Percentiles rank a stretch among this genome's conserved stretches.
These are phyloP conservation scores for Leucocoprinus gongylophorus DNA, from an alignment of 1,284 basidiomycete species.

Conservation along the genomic window DNA sequence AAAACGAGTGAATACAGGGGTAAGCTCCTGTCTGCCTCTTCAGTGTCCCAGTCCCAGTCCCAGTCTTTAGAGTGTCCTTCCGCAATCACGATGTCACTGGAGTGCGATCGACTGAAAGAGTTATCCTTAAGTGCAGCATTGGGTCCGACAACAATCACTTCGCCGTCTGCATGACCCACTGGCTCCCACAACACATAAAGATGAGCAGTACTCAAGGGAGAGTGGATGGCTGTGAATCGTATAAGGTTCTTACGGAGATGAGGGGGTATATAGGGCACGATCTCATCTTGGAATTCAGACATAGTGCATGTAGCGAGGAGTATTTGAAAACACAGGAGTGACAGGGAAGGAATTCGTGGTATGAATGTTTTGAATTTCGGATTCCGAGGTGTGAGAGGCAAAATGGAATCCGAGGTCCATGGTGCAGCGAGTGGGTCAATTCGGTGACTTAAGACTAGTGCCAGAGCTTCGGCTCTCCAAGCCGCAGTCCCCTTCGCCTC, in stretches of 20 bases:
- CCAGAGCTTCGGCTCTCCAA: slow-evolving; percentile 50
- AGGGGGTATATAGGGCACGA: slow-evolving; percentile 44
- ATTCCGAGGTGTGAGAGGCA: not conserved
- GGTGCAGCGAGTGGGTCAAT: not conserved
- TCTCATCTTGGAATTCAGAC: slow-evolving; percentile 35
- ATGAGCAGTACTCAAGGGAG: slow-evolving; percentile 42
- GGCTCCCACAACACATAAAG: slow-evolving; percentile 43
- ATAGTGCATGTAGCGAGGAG: slow-evolving; percentile 29
- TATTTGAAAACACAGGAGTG: slow-evolving; percentile 45
- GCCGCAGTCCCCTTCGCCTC: slow-evolving; percentile 26
- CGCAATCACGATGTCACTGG: not conserved
- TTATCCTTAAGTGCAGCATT: slow-evolving; percentile 37
- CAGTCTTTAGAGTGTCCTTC: not conserved
- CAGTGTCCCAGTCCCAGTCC: slow-evolving; percentile 29
- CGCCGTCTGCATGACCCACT: slow-evolving; percentile 49
- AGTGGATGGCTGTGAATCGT: slow-evolving; percentile 47
- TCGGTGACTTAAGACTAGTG: slow-evolving; percentile 37
- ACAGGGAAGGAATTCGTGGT: slow-evolving; percentile 38
- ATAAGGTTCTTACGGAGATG: slow-evolving; percentile 53
- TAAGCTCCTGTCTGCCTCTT: slow-evolving; percentile 17
- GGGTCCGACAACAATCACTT: slow-evolving; percentile 56
- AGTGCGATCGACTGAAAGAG: slow-evolving; percentile 24
- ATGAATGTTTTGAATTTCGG: not conserved
- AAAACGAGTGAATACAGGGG: slow-evolving; percentile 19
- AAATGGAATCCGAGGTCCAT: not conserved